These are phyloP conservation scores for Edaphochlamys debaryana DNA, from an alignment of 139 green algal species.

Conservation along the genomic window DNA sequence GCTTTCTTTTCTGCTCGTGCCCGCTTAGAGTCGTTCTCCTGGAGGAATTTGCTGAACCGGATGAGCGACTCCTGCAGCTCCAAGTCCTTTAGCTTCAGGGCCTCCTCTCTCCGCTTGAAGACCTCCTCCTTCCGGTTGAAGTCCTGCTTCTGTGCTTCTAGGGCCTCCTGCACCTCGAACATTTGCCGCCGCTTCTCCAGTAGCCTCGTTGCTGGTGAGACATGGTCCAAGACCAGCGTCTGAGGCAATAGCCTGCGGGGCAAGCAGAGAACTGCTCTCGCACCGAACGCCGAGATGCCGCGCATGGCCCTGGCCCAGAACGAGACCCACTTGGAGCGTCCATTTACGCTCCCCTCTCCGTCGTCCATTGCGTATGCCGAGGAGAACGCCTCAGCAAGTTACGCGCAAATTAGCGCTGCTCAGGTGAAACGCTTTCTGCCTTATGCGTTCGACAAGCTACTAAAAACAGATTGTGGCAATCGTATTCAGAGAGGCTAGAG, in stretches of 20 bases:
- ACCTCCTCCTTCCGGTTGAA: constrained; percentile 88
- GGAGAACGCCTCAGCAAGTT: too few species aligned
- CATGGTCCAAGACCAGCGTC: constrained; percentile 85
- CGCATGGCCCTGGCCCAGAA: not conserved
- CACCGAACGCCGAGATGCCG: not conserved
- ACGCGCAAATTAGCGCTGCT: too few species aligned
- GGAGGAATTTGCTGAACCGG: constrained; percentile 91
- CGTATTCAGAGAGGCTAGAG: too few species aligned
- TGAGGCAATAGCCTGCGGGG: constrained; percentile 53
- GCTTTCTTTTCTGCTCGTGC: constrained; percentile 87
- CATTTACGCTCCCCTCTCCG: not conserved
- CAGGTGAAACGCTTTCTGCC: too few species aligned
- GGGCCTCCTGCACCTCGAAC: constrained; percentile 93
- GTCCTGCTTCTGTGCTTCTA: constrained; percentile 87
- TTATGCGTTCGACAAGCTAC: too few species aligned
- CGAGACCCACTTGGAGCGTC: constrained; percentile 12
- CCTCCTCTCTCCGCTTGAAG: constrained; percentile 85
- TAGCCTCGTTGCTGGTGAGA: constrained; percentile 87
- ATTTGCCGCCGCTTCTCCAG: constrained; percentile 94
- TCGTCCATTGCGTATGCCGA: constrained; percentile 28
- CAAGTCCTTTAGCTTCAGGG: constrained; percentile 89
- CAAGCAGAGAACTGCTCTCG: not conserved
- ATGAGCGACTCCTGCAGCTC: constrained; percentile 94
- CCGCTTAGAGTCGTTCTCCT: constrained; percentile 93
- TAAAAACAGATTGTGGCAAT: too few species aligned